These are phyloP conservation scores for Thraustochytrium sp. DNA, from an alignment of 352 stramenopile species.

Conservation along the genomic window DNA sequence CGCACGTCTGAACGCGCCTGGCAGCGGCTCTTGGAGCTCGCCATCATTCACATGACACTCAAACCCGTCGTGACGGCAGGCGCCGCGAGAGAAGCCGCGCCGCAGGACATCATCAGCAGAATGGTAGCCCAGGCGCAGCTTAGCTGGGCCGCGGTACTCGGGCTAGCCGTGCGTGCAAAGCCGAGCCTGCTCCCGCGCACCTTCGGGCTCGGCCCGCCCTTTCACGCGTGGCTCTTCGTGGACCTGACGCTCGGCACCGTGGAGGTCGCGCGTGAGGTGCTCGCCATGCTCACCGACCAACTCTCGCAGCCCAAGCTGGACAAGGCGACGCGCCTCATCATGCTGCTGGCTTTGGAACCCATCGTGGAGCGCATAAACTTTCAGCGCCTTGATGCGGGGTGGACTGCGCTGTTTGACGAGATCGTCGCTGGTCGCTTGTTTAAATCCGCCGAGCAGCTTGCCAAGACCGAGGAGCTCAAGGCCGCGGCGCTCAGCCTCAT, in stretches of 20 bases:
- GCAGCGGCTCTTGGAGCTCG: background rate
- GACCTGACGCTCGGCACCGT: background rate
- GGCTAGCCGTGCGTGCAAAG: background rate
- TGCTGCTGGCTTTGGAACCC: background rate
- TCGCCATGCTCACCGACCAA: background rate
- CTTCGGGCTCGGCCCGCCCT: background rate
- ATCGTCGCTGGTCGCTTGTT: background rate
- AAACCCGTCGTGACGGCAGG: background rate
- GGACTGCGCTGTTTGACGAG: background rate
- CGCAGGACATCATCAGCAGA: background rate
- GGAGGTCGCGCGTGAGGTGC: conserved; percentile 2
- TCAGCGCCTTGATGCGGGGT: background rate
- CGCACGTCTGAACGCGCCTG: background rate
- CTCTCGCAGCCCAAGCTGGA: conserved; percentile 1
- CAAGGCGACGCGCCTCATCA: background rate
- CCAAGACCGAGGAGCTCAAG: conserved; percentile 37
- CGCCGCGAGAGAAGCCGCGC: background rate
- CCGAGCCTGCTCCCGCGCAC: background rate
- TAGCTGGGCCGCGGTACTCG: background rate
- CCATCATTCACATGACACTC: background rate
- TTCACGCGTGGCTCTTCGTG: background rate
- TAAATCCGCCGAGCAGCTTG: conserved; percentile 14
- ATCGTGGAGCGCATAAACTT: conserved; percentile 15
- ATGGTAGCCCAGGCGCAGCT: background rate
- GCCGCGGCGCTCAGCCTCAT: conserved; percentile 6